phyloP scores from a whole-genome alignment of 192 early-diverging fungal species.

The Coemansia sp. region DNA sequence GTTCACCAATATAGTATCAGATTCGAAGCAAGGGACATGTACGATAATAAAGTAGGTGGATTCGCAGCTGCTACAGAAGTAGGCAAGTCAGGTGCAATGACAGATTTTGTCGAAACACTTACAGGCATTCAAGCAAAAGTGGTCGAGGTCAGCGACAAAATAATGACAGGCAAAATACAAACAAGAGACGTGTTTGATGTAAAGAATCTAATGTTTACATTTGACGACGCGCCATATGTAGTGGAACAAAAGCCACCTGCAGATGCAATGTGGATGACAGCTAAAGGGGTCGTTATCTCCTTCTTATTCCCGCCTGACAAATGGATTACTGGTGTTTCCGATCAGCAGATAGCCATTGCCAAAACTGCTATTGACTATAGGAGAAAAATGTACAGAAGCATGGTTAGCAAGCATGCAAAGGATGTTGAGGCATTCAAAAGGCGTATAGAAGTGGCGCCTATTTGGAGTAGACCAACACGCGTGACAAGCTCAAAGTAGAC shows the following conservation, averaged over 20 bases:
- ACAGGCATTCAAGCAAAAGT: neutral
- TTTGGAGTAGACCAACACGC: neutral
- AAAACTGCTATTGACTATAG: neutral
- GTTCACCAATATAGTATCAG: neutral
- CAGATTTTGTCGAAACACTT: neutral
- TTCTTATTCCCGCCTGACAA: neutral
- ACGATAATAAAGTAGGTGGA: neutral
- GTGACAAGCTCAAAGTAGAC: neutral
- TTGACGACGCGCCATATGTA: conserved; percentile 2
- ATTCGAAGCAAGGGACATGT: neutral
- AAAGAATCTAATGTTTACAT: neutral
- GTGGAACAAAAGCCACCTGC: neutral
- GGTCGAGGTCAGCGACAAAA: neutral
- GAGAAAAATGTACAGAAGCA: neutral
- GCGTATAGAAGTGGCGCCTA: neutral
- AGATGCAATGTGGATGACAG: neutral
- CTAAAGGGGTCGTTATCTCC: neutral
- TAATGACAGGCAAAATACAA: neutral
- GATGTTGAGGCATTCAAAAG: neutral
- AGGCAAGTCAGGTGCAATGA: neutral
- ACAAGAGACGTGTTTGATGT: neutral
- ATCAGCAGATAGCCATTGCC: neutral
- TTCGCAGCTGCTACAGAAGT: neutral
- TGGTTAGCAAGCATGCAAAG: neutral
- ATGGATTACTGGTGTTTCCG: neutral